These are phyloP conservation scores for Tulasnella sp. DNA, from an alignment of 768 basidiomycete species.

Conservation along the genomic window DNA sequence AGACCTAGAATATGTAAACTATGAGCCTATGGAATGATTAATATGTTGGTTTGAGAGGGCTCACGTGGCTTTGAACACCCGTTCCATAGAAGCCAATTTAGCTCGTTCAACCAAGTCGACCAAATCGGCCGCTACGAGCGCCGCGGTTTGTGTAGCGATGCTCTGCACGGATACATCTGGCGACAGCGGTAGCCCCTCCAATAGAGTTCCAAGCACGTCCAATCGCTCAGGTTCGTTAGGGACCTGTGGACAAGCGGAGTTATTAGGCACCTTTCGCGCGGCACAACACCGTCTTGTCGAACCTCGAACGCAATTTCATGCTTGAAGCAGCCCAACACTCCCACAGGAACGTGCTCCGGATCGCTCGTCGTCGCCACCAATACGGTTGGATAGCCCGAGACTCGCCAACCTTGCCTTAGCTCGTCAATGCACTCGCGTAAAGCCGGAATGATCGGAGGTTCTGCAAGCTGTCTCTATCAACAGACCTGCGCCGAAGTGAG, in stretches of 20 bases:
- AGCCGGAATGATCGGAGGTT: conserved; percentile 41
- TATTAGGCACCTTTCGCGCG: neutral
- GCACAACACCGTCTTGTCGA: neutral
- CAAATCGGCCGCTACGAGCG: conserved; percentile 74
- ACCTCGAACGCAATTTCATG: conserved; percentile 74
- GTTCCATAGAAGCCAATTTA: conserved; percentile 41
- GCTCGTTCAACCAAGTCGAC: conserved; percentile 54
- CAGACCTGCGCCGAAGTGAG: no score
- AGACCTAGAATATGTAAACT: neutral
- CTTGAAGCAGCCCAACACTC: conserved; percentile 65
- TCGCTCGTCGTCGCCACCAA: conserved; percentile 65
- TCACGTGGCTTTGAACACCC: conserved; percentile 31
- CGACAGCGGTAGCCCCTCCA: conserved; percentile 34
- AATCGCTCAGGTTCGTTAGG: conserved; percentile 67
- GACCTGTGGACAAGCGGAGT: conserved; percentile 39
- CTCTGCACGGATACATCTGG: conserved; percentile 66
- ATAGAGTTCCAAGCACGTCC: conserved; percentile 41
- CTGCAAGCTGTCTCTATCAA: conserved; percentile 27
- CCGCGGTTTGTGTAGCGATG: conserved; percentile 82
- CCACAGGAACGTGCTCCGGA: conserved; percentile 47
- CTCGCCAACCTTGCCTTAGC: conserved; percentile 44
- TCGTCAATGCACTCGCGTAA: conserved; percentile 53
- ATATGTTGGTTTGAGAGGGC: conserved; percentile 13
- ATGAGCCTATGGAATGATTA: neutral
- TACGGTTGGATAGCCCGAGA: conserved; percentile 59